Evolutionary conservation across 2,329 filamentous ascomycete species (phyloP).

Genomic region (Phyllosticta citrichinensis): DNA sequence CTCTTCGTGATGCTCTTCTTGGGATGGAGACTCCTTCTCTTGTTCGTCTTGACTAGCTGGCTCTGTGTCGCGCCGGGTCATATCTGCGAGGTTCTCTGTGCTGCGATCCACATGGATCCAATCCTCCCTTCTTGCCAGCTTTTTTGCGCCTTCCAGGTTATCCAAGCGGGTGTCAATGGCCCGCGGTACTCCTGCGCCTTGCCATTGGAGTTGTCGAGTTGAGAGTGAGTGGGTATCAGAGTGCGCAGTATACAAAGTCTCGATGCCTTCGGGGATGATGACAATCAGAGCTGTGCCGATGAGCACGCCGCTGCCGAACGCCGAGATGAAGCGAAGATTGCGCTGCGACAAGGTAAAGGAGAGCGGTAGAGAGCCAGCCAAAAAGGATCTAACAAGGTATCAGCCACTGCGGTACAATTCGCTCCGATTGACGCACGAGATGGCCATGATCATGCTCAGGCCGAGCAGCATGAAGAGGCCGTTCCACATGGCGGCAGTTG

Average conservation of each 20-base stretch:
- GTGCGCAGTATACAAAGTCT: constrained; percentile 64
- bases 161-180: neutral
- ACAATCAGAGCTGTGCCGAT: constrained; percentile 94
- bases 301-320: constrained; percentile 84
- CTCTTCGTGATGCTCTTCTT: constrained; percentile 28
- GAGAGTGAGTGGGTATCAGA: neutral
- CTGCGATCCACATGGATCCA: neutral
- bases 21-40: constrained; percentile 15
- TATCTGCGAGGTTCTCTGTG: no score
- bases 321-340: constrained; percentile 80
- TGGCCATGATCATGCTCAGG: constrained; percentile 55
- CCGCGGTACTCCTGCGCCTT: neutral
- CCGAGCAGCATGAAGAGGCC: constrained; percentile 55
- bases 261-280: constrained; percentile 93
- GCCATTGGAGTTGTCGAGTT: neutral
- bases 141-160: neutral
- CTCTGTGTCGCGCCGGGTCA: neutral
- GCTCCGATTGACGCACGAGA: constrained; percentile 40
- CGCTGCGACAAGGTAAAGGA: constrained; percentile 80
- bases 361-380: constrained; percentile 82
- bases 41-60: constrained; percentile 19
- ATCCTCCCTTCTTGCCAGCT: neutral
- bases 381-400: constrained; percentile 62
- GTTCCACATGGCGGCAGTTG: constrained; percentile 41
- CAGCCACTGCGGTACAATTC: neutral